These are phyloP conservation scores for Echria macrotheca DNA, from an alignment of 495 filamentous ascomycete species.

Conservation along the genomic window DNA sequence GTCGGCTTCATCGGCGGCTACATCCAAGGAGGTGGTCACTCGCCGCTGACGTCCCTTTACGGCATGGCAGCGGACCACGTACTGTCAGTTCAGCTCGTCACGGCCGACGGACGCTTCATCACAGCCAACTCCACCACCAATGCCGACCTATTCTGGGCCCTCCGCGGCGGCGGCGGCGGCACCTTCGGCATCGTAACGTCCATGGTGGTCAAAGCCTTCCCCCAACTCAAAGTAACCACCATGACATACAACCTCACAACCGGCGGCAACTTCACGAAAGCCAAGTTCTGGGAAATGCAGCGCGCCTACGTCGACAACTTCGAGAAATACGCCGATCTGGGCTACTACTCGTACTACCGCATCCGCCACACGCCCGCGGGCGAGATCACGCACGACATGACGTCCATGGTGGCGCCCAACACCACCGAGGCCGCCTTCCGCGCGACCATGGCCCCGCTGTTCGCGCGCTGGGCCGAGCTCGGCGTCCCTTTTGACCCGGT, in stretches of 20 bases:
- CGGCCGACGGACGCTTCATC: conserved; percentile 48
- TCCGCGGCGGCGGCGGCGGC: conserved; percentile 32
- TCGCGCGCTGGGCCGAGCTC: conserved; percentile 16
- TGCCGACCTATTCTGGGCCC: conserved; percentile 45
- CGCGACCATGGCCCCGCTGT: conserved; percentile 6
- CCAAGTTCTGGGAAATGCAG: conserved; percentile 9
- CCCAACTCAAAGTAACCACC: conserved; percentile 2
- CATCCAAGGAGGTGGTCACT: conserved; percentile 57
- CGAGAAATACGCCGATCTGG: conserved; percentile 9
- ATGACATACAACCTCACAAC: conserved; percentile 8
- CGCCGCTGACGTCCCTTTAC: conserved; percentile 42
- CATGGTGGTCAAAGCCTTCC: conserved; percentile 28
- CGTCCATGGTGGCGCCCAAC: conserved; percentile 43
- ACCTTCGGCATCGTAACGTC: conserved; percentile 47
- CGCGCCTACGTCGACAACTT: conserved; percentile 18
- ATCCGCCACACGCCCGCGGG: conserved; percentile 3
- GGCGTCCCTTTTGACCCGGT: conserved; percentile 40
- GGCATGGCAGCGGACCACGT: conserved; percentile 58
- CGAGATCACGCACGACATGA: conserved; percentile 9
- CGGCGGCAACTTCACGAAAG: conserved; percentile 5
- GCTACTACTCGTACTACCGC: conserved; percentile 12
- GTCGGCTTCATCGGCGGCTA: conserved; percentile 43
- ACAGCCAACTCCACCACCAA: conserved; percentile 44
- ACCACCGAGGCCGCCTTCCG: conserved; percentile 39
- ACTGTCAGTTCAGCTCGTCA: conserved; percentile 54